These are phyloP conservation scores for Metahyphopichia silvanorum DNA, from an alignment of 805 yeast species.

Conservation along the genomic window DNA sequence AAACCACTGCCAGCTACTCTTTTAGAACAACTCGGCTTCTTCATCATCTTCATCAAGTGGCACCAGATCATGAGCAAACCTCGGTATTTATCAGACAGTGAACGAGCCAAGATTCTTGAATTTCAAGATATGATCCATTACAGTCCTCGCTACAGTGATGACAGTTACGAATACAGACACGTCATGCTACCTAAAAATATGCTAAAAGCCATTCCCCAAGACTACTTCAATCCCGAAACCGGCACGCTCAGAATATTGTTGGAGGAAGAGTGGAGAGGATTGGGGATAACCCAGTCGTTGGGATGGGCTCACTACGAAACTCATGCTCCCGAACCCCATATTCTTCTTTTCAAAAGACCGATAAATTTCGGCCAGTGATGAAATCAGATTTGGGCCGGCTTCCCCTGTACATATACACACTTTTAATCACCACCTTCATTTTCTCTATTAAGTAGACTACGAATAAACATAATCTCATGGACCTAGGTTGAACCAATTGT, in stretches of 20 bases:
- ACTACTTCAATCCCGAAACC: constrained; percentile 88
- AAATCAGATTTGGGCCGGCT: too few relatives aligned
- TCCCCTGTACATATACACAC: too few relatives aligned
- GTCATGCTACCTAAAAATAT: constrained; percentile 95
- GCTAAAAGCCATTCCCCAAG: constrained; percentile 91
- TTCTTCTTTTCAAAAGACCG: constrained; percentile 73
- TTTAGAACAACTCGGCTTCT: too few relatives aligned
- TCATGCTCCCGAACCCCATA: constrained; percentile 98
- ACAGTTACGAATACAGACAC: constrained; percentile 89
- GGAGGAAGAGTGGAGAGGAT: constrained; percentile 98
- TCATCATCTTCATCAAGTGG: too few relatives aligned
- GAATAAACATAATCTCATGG: constrained; percentile 1
- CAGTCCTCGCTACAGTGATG: constrained; percentile 91
- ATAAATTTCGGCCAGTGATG: constrained; percentile 47
- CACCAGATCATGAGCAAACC: constrained; percentile 45
- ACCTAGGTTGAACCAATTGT: too few relatives aligned
- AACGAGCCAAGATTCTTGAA: constrained; percentile 81
- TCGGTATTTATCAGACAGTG: constrained; percentile 77
- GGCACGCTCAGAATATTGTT: constrained; percentile 87
- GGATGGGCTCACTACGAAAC: constrained; percentile 99
- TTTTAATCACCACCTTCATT: constrained; percentile 4
- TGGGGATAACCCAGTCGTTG: constrained; percentile 93
- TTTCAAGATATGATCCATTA: constrained; percentile 94
- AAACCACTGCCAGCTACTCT: too few relatives aligned
- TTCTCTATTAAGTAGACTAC: constrained; percentile 1